Conservation (phyloP, 192 early-diverging fungal genomes). For the Spizellomyces sp. region DNA sequence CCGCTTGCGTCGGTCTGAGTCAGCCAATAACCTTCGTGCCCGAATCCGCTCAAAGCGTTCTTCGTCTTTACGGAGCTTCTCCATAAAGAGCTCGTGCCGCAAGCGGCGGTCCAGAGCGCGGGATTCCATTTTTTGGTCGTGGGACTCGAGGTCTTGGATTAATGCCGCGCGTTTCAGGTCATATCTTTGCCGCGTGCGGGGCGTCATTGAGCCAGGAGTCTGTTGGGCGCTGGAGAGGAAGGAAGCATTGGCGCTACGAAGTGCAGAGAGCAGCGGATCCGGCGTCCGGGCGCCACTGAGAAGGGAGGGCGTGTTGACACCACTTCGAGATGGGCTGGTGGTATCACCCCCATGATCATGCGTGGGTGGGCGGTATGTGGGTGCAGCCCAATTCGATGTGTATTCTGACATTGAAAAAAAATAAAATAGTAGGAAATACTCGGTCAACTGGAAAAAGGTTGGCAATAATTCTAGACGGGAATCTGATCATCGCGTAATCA, state of each 20-base stretch:
- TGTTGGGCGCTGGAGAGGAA: neutral
- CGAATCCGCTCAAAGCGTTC: conserved; percentile 25
- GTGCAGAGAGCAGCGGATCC: conserved; percentile 15
- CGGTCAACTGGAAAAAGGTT: too few relatives aligned
- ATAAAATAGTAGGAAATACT: too few relatives aligned
- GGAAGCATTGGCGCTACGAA: neutral
- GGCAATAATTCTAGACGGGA: too few relatives aligned
- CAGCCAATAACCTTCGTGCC: neutral
- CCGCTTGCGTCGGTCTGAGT: neutral
- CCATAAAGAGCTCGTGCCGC: conserved; percentile 20
- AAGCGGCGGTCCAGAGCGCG: conserved; percentile 10
- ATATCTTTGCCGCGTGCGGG: conserved; percentile 12
- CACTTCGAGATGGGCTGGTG: neutral
- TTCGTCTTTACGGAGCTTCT: conserved; percentile 13
- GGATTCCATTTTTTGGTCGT: conserved; percentile 20
- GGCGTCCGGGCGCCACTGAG: neutral
- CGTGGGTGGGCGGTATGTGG: too few relatives aligned
- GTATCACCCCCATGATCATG: too few relatives aligned
- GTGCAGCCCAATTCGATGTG: too few relatives aligned
- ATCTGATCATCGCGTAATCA: too few relatives aligned
- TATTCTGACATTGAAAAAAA: too few relatives aligned
- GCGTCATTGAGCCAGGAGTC: conserved; percentile 27
- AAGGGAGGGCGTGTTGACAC: neutral
- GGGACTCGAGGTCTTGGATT: conserved; percentile 13
- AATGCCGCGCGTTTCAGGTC: conserved; percentile 13